phyloP scores from a whole-genome alignment of 2,329 filamentous ascomycete genomes.

The Cryphonectria japonica region DNA sequence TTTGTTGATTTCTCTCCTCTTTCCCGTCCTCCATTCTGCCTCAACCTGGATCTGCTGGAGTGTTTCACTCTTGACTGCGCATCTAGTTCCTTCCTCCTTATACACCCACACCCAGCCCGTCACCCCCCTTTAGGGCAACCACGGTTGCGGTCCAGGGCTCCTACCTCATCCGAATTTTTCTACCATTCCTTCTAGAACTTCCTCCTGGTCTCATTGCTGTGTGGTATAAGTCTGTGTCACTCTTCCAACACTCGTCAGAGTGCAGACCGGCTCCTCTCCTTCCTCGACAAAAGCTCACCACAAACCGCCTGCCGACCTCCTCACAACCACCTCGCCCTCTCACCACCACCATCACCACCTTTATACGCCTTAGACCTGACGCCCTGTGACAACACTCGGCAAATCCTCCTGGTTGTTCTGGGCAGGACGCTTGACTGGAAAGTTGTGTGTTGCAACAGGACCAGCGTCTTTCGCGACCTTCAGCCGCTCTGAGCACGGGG shows the following conservation, averaged over 20 bases:
- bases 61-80: conserved; percentile 14
- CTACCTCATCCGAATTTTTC: conserved; percentile 12
- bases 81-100: neutral
- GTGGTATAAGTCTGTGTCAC: conserved; percentile 22
- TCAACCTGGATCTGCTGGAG: conserved; percentile 25
- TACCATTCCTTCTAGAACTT: neutral
- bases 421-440: conserved; percentile 4
- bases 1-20: conserved; percentile 26
- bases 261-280: conserved; percentile 15
- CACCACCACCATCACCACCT: neutral
- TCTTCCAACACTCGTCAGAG: conserved; percentile 9
- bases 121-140: neutral
- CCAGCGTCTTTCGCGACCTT: conserved; percentile 20
- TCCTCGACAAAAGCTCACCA: conserved; percentile 9
- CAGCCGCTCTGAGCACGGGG: conserved; percentile 1
- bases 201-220: conserved; percentile 23
- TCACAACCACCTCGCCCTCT: conserved; percentile 16
- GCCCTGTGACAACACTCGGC: conserved; percentile 11
- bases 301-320: neutral
- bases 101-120: neutral
- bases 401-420: neutral
- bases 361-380: conserved; percentile 18
- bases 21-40: conserved; percentile 19
- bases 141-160: conserved; percentile 1
- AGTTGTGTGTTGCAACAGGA: conserved; percentile 19